phyloP scores from a whole-genome alignment of 164 flowering plant species.

The Tinospora cordifolia region DNA sequence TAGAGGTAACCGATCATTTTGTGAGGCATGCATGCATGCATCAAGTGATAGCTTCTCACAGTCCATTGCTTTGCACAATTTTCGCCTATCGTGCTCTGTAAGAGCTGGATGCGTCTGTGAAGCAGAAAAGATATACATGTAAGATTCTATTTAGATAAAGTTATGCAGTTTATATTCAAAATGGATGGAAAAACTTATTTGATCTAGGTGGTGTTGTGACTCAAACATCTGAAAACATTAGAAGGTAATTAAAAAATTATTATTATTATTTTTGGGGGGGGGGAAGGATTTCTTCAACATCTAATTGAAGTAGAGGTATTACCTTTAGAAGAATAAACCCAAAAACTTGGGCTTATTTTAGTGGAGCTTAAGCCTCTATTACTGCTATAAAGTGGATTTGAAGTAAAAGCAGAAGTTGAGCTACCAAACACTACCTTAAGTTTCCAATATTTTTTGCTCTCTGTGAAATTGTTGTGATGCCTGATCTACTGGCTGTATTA shows the following conservation, averaged over 20 bases:
- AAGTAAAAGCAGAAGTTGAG: too few relatives aligned
- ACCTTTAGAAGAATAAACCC: too few relatives aligned
- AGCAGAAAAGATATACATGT: neutral
- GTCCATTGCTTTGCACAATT: constrained; percentile 70
- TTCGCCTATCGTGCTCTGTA: constrained; percentile 59
- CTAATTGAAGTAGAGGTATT: too few relatives aligned
- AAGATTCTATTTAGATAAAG: neutral
- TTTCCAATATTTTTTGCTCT: neutral
- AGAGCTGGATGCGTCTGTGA: constrained; percentile 63
- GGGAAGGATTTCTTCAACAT: too few relatives aligned
- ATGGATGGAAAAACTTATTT: neutral
- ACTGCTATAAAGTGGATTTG: too few relatives aligned
- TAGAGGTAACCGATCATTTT: constrained; percentile 80
- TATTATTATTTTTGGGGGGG: too few relatives aligned
- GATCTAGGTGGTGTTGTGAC: too few relatives aligned
- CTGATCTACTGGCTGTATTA: neutral
- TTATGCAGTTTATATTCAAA: neutral
- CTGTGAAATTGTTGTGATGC: neutral
- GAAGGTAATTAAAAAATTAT: too few relatives aligned
- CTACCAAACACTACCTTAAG: too few relatives aligned
- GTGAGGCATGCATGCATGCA: constrained; percentile 84
- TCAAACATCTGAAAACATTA: too few relatives aligned
- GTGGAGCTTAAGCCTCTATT: too few relatives aligned
- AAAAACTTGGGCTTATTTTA: too few relatives aligned
- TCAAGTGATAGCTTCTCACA: constrained; percentile 71